Evolutionary conservation across 2,329 filamentous ascomycete species (phyloP), one percentile per base, ranked within the genome.

Genomic region (Ceratocystis alfenasii): DNA sequence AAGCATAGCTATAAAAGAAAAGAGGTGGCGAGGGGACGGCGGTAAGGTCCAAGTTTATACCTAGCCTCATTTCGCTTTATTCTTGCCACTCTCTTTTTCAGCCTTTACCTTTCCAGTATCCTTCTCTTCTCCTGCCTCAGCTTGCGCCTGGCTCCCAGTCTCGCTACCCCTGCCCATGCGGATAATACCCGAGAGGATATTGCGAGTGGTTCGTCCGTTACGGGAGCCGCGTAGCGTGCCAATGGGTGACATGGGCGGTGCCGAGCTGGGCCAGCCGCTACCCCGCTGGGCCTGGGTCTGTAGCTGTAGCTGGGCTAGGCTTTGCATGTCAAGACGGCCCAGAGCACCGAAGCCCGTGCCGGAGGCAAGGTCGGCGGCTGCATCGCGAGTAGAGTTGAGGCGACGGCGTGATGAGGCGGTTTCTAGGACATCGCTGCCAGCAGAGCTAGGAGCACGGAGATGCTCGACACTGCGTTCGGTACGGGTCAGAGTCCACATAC

Each of bases 391-490:
- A 7, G 55, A 33, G 55, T 59, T 36, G 55, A 41, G 53, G 20
- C 61, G 61, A 22, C 65, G 65, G 17, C 62, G 62, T n/a, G 59
- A 57, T n/a, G 45, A 25, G 4, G 65, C 20, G 2, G 65, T 70
- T 12, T 74, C 74, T 3, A 70, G 71, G 2, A 69, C 69, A 65
- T 83, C 81, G 69, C 80, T 82, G 15, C 79, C 80, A 1, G 81
- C 81, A 15, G 80, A 82, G 1, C 79, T 79, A 0, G 80, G 79
- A 2, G 79, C 74, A 0, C 72, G 72, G 30, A 72, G 70, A 28
- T 75, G 72, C n/a, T 74, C 73, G 62, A 70, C 70, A 70, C 64
- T 62, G 7, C 65, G 62, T n/a, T 46, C 55, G 28, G 25, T 46
- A 1, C 44, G 44, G n/a, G 53, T 25, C 12, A 65, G 55, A 6